phyloP scores from a whole-genome alignment of 2,329 filamentous ascomycete species.

The Mollisiaceae sp. region DNA sequence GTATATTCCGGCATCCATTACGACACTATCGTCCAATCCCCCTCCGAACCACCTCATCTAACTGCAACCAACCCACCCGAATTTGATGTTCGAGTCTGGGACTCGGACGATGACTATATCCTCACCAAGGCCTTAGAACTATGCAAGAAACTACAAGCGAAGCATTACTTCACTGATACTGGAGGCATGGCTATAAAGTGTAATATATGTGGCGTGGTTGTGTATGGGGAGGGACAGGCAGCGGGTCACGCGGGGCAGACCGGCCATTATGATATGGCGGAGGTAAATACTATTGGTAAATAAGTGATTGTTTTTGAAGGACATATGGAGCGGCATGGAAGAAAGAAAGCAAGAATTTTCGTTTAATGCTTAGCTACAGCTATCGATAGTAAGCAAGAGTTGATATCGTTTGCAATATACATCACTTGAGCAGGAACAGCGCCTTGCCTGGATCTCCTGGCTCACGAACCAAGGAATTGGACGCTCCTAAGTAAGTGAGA shows the following conservation, averaged over 20 bases:
- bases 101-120: slow-evolving; percentile 63
- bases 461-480: no score
- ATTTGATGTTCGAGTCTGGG: slow-evolving; percentile 70
- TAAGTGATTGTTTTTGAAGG: not conserved
- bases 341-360: no score
- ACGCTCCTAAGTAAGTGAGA: no score
- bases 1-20: slow-evolving; percentile 95
- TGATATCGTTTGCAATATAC: no score
- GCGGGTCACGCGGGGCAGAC: slow-evolving; percentile 65
- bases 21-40: slow-evolving; percentile 82
- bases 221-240: slow-evolving; percentile 69
- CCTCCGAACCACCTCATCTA: slow-evolving; percentile 60
- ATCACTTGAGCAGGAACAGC: no score
- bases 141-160: slow-evolving; percentile 68
- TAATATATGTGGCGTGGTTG: slow-evolving; percentile 72
- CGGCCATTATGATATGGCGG: slow-evolving; percentile 63
- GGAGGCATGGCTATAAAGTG: slow-evolving; percentile 79
- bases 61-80: slow-evolving; percentile 68
- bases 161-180: slow-evolving; percentile 89
- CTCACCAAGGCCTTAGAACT: slow-evolving; percentile 71
- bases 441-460: no score
- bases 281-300: slow-evolving; percentile 44
- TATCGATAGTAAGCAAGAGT: no score
- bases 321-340: no score
- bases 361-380: no score